Conservation (phyloP, 345 rosid species). For the Lenwebbia sp. region DNA sequence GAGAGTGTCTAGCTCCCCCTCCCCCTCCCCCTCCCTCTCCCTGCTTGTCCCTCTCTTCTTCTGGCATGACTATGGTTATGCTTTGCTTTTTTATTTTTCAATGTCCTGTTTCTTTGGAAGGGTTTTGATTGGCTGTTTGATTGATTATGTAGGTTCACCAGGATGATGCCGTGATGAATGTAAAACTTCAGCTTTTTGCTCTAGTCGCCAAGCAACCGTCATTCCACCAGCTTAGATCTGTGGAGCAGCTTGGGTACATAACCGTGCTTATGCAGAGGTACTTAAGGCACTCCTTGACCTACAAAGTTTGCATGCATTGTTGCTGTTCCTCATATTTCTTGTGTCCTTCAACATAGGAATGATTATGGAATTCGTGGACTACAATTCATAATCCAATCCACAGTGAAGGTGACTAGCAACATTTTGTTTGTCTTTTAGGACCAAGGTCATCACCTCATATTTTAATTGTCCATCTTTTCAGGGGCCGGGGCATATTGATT, state of each 20-base stretch:
- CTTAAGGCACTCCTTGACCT: neutral
- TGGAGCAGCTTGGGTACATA: slow-evolving; percentile 92
- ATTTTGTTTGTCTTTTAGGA: neutral
- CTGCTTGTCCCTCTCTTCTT: neutral
- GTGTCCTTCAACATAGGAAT: slow-evolving; percentile 29
- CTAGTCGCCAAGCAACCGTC: slow-evolving; percentile 80
- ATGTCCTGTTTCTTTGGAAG: neutral
- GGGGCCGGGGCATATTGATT: slow-evolving; percentile 78
- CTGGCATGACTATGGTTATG: neutral
- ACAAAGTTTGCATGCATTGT: neutral
- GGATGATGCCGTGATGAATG: slow-evolving; percentile 70
- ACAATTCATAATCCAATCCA: slow-evolving; percentile 79
- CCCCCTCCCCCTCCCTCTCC: neutral
- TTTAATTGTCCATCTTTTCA: slow-evolving; percentile 4
- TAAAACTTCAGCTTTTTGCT: slow-evolving; percentile 71
- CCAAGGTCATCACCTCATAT: neutral
- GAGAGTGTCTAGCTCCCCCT: neutral
- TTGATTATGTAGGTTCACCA: slow-evolving; percentile 47
- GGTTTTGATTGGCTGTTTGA: neutral
- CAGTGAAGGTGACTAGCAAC: slow-evolving; percentile 44
- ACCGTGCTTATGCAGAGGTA: slow-evolving; percentile 70
- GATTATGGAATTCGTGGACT: slow-evolving; percentile 68
- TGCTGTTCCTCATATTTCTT: neutral
- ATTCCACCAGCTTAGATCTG: slow-evolving; percentile 94
- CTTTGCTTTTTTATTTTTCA: neutral